Conservation (phyloP, 805 yeast species). For the Candida vaughaniae region DNA sequence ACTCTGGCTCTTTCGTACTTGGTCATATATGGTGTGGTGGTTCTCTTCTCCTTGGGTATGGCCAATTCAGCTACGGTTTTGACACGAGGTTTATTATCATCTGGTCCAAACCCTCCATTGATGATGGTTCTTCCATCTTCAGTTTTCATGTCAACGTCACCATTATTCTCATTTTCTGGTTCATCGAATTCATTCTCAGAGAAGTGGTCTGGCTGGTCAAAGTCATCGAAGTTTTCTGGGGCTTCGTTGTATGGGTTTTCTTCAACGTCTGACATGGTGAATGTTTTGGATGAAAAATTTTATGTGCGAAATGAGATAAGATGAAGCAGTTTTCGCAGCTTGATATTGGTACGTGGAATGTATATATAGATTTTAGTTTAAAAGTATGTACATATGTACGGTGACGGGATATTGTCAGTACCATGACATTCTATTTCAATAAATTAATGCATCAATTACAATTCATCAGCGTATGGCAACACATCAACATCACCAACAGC, state of each 20-base stretch:
- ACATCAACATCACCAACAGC: slow-evolving; percentile 87
- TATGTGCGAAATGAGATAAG: neutral
- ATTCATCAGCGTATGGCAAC: slow-evolving; percentile 88
- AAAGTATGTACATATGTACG: too few species aligned
- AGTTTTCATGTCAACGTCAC: slow-evolving; percentile 48
- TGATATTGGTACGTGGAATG: neutral
- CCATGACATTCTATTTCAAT: too few species aligned
- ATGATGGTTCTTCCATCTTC: slow-evolving; percentile 74
- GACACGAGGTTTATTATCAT: slow-evolving; percentile 47
- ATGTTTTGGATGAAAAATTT: neutral
- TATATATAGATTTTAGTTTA: slow-evolving; percentile 1
- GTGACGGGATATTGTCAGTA: too few species aligned
- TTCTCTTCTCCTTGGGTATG: slow-evolving; percentile 81
- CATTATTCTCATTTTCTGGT: slow-evolving; percentile 29
- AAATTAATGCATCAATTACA: slow-evolving; percentile 39
- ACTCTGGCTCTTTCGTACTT: slow-evolving; percentile 98
- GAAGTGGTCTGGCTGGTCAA: slow-evolving; percentile 76
- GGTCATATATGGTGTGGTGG: slow-evolving; percentile 98
- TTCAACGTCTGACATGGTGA: slow-evolving; percentile 42
- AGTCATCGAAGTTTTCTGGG: slow-evolving; percentile 71
- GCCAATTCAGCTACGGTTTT: slow-evolving; percentile 79
- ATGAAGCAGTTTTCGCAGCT: too few species aligned
- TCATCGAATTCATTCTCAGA: slow-evolving; percentile 65
- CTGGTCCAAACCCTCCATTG: slow-evolving; percentile 66
- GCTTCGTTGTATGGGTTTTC: slow-evolving; percentile 63